These are phyloP conservation scores for Karstenula rhodostoma DNA, from an alignment of 2,329 filamentous ascomycete species.

Conservation along the genomic window DNA sequence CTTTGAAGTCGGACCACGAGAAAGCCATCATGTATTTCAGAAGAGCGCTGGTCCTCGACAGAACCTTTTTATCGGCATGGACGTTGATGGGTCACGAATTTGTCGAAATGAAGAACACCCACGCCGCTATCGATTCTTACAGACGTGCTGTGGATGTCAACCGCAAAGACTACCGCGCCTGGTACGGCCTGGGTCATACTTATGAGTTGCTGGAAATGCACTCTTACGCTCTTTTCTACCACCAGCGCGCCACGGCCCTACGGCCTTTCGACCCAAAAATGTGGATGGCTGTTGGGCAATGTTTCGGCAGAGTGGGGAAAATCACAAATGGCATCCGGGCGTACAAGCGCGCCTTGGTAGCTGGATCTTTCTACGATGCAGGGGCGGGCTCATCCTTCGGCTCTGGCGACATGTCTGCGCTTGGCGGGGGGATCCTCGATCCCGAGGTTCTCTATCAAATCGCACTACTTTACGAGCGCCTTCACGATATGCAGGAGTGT, in stretches of 20 bases:
- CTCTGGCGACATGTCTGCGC: slow-evolving; percentile 51
- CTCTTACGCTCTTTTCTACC: slow-evolving; percentile 96
- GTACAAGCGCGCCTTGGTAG: slow-evolving; percentile 88
- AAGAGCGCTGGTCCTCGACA: slow-evolving; percentile 86
- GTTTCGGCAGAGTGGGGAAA: slow-evolving; percentile 87
- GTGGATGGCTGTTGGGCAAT: slow-evolving; percentile 96
- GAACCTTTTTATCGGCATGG: slow-evolving; percentile 92
- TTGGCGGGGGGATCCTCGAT: slow-evolving; percentile 72
- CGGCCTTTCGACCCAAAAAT: slow-evolving; percentile 98
- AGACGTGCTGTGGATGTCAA: slow-evolving; percentile 95
- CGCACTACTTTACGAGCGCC: slow-evolving; percentile 83
- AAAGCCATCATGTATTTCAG: slow-evolving; percentile 99
- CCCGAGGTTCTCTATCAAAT: slow-evolving; percentile 92
- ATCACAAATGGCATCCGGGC: slow-evolving; percentile 92
- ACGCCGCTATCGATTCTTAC: slow-evolving; percentile 97
- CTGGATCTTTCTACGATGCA: slow-evolving; percentile 84
- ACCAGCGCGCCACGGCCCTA: slow-evolving; percentile 90
- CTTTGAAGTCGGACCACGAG: slow-evolving; percentile 90
- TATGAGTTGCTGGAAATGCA: slow-evolving; percentile 99
- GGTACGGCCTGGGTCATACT: slow-evolving; percentile 96
- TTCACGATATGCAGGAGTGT: slow-evolving; percentile 79
- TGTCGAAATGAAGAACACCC: slow-evolving; percentile 97
- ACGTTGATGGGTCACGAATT: slow-evolving; percentile 99
- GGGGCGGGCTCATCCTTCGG: slow-evolving; percentile 61
- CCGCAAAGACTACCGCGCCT: slow-evolving; percentile 93